Base-by-base conservation (phyloP, 1,284 basidiomycete genomes). In the Cystobasidium slooffiae region DNA sequence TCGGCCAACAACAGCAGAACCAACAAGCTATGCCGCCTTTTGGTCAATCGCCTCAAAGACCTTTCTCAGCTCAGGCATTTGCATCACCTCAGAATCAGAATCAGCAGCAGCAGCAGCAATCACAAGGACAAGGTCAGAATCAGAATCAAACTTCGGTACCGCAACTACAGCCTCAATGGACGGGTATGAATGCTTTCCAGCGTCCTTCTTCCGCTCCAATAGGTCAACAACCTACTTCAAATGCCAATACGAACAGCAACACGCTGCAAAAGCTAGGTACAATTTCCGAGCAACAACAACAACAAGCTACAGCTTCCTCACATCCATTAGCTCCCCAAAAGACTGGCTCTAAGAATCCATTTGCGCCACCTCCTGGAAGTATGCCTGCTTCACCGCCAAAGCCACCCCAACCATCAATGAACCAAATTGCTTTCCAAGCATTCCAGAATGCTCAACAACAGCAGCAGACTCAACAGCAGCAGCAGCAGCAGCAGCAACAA, bases 231-330 rank as follows among this genome's bases (percentile, higher is more conserved):
- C 59, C 65, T n/a, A 51, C 41, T 69, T 51, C 55, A 41, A 41
- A 12, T 61, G 58, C 20, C 62, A 58, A 24, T 59, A 72, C 44
- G 59, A 41, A 37, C 46, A 58, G 43, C 72, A 63, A 22, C 52
- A 58, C 24, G 31, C 69, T 31, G n/a, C 47, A 46, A 18, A 10
- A 55, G 7, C 41, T 72, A 59, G 47, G 66, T 18, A 44, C 53
- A 10, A 56, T 72, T 39, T 18, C 39, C 6, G 43, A 63, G 46
- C 61, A 62, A 20, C 24, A 16, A 37, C 72, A 63, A 20, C 89
- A 91, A 3, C 91, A 90, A 81, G 86, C 86, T 20, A 92, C 91
- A 44, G 22, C 39, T 10, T 92, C 91, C 0, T 84, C 97, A 79
- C 88, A 92, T 82, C 91, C 97, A 80, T 83, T 97, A 8, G 87